Percentiles rank a stretch among this genome's conserved stretches.
Conservation (phyloP, 495 filamentous ascomycete species). For the Talaromyces proteolyticus region DNA sequence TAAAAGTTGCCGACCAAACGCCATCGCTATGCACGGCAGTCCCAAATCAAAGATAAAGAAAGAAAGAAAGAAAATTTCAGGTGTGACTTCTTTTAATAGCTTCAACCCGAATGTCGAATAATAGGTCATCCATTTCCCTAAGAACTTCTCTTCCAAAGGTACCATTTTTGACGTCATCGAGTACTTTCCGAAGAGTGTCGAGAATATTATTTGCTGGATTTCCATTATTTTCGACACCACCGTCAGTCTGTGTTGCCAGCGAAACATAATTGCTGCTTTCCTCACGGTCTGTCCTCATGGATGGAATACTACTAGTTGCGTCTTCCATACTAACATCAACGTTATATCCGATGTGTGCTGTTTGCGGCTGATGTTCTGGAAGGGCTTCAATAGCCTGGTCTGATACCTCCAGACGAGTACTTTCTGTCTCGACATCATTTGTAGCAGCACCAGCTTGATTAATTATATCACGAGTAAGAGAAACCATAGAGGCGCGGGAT, state of each 20-base stretch:
- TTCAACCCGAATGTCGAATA: conserved; percentile 61
- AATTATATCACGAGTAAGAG: neutral
- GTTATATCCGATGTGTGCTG: neutral
- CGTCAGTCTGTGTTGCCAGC: conserved; percentile 3
- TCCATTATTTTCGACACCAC: neutral
- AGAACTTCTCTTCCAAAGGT: conserved; percentile 45
- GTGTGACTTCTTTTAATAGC: conserved; percentile 43
- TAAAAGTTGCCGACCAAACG: conserved; percentile 1
- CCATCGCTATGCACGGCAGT: conserved; percentile 2
- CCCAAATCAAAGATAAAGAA: conserved; percentile 6
- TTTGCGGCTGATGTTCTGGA: neutral
- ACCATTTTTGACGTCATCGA: conserved; percentile 46
- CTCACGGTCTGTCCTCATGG: neutral
- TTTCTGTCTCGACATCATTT: neutral
- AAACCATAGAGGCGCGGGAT: neutral
- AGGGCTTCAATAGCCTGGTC: neutral
- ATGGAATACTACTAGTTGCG: neutral
- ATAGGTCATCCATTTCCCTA: conserved; percentile 57
- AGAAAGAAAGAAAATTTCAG: neutral
- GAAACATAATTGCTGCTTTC: neutral
- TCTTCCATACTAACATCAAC: neutral
- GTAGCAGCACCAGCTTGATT: neutral
- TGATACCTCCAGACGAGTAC: neutral
- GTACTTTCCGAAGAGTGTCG: conserved; percentile 38
- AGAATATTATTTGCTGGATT: conserved; percentile 30